phyloP scores from a whole-genome alignment of 2,329 filamentous ascomycete species.

The Microascus cirrosus region DNA sequence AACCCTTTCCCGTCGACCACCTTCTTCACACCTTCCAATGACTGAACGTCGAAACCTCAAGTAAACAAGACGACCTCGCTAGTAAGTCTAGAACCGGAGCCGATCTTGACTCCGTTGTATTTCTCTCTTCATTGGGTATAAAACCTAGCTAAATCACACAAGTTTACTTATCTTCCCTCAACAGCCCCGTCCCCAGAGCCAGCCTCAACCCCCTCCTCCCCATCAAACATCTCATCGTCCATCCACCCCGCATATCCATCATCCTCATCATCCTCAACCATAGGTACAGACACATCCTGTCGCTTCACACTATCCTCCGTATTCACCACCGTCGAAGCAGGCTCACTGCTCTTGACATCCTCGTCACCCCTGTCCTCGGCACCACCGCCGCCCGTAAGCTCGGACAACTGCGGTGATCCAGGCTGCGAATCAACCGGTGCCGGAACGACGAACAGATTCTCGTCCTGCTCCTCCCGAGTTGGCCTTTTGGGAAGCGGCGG shows the following conservation, averaged over 20 bases:
- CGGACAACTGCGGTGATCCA: conserved; percentile 26
- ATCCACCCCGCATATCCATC: conserved; percentile 15
- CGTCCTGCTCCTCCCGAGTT: conserved; percentile 26
- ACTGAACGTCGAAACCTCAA: too few relatives aligned
- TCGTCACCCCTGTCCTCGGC: too few relatives aligned
- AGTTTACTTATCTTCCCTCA: neutral
- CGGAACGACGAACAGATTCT: conserved; percentile 51
- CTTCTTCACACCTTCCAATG: too few relatives aligned
- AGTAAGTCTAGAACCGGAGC: too few relatives aligned
- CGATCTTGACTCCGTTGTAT: neutral
- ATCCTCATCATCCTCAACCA: conserved; percentile 13
- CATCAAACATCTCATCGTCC: conserved; percentile 9
- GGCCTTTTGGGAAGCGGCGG: conserved; percentile 38
- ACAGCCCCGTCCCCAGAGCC: neutral
- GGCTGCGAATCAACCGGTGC: conserved; percentile 54
- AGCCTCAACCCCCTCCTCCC: neutral
- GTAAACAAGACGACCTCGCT: too few relatives aligned
- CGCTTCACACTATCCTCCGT: neutral
- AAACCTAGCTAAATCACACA: neutral
- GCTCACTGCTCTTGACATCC: neutral
- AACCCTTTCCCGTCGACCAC: too few relatives aligned
- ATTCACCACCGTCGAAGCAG: neutral
- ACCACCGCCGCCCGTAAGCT: neutral
- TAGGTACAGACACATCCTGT: neutral
- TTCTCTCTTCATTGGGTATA: neutral